Evolutionary conservation across 768 basidiomycete genomes (phyloP).

Genomic region (Chalciporus chontae): DNA sequence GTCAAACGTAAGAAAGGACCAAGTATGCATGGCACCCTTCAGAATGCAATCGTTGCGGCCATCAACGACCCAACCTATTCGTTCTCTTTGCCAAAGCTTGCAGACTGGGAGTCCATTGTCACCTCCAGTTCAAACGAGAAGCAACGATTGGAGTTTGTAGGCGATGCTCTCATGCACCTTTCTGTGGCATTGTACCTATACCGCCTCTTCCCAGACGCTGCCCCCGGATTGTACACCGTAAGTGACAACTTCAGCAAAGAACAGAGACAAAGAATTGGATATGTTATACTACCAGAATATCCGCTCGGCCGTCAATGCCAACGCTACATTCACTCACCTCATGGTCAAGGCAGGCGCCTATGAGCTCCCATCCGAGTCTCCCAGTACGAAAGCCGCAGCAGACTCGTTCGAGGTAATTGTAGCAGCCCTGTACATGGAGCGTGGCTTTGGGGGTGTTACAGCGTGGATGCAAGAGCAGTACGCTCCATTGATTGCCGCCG

Average conservation of each 20-base stretch:
- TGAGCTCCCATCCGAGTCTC: slow-evolving; percentile 17
- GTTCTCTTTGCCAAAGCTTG: slow-evolving; percentile 25
- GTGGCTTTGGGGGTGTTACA: slow-evolving; percentile 35
- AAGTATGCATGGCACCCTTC: slow-evolving; percentile 14
- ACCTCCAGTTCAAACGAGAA: slow-evolving; percentile 27
- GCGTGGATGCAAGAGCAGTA: slow-evolving; percentile 39
- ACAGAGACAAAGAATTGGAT: neutral
- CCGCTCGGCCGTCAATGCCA: slow-evolving; percentile 28
- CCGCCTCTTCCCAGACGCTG: slow-evolving; percentile 28
- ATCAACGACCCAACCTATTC: slow-evolving; percentile 28
- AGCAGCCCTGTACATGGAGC: slow-evolving; percentile 40
- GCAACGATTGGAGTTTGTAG: slow-evolving; percentile 46
- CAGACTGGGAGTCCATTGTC: slow-evolving; percentile 29
- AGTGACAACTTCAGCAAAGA: slow-evolving; percentile 1
- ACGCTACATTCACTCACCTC: slow-evolving; percentile 37
- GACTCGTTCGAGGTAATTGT: slow-evolving; percentile 48
- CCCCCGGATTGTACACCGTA: slow-evolving; percentile 36
- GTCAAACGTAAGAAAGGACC: slow-evolving; percentile 17
- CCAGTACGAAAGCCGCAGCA: slow-evolving; percentile 37
- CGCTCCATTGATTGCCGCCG: slow-evolving; percentile 34
- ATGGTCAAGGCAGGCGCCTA: slow-evolving; percentile 35
- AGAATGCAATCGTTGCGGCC: slow-evolving; percentile 22
- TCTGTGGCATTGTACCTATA: slow-evolving; percentile 39
- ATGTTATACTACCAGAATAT: slow-evolving; percentile 17
- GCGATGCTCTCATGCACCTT: slow-evolving; percentile 45